A percentile compares a stretch with the other conserved stretches of the same genome.
Conservation (phyloP, 345 rosid species). For the thale cress (Arabidopsis thaliana) region DNA sequence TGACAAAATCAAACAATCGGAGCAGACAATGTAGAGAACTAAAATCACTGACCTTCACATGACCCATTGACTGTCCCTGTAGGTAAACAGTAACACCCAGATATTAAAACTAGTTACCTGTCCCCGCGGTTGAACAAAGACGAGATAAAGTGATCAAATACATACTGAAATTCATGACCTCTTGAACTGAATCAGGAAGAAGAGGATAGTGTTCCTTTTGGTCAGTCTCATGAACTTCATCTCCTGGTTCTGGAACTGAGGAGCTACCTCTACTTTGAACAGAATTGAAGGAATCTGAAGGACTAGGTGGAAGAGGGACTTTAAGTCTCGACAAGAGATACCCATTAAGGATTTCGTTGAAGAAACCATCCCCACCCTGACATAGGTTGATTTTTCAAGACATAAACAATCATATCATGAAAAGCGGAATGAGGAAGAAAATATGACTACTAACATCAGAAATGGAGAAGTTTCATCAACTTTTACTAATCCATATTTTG, state of each 20-base stretch:
- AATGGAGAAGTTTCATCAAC: slow-evolving; percentile 23
- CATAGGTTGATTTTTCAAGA: neutral
- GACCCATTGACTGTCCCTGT: slow-evolving; percentile 54
- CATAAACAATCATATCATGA: neutral
- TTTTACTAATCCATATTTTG: slow-evolving; percentile 24
- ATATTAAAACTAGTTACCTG: slow-evolving; percentile 36
- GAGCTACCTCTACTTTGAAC: slow-evolving; percentile 48
- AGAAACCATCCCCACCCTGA: slow-evolving; percentile 99
- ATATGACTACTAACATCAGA: slow-evolving; percentile 8
- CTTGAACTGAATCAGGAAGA: slow-evolving; percentile 47
- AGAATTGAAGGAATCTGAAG: slow-evolving; percentile 57
- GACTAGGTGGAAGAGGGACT: slow-evolving; percentile 83
- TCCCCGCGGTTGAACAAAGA: slow-evolving; percentile 18
- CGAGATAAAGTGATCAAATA: slow-evolving; percentile 34
- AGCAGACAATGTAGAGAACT: slow-evolving; percentile 9
- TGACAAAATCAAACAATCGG: neutral
- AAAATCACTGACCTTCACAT: slow-evolving; percentile 53
- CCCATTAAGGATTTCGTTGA: slow-evolving; percentile 89
- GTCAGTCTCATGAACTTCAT: slow-evolving; percentile 47
- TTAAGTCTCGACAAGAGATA: slow-evolving; percentile 77
- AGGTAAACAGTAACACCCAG: slow-evolving; percentile 34
- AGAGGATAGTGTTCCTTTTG: slow-evolving; percentile 62
- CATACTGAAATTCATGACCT: slow-evolving; percentile 53
- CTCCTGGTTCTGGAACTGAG: slow-evolving; percentile 46
- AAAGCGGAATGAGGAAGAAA: slow-evolving; percentile 10